Evolutionary conservation across 192 early-diverging fungal genomes (phyloP).

Genomic region (Umbelopsis isabellina): DNA sequence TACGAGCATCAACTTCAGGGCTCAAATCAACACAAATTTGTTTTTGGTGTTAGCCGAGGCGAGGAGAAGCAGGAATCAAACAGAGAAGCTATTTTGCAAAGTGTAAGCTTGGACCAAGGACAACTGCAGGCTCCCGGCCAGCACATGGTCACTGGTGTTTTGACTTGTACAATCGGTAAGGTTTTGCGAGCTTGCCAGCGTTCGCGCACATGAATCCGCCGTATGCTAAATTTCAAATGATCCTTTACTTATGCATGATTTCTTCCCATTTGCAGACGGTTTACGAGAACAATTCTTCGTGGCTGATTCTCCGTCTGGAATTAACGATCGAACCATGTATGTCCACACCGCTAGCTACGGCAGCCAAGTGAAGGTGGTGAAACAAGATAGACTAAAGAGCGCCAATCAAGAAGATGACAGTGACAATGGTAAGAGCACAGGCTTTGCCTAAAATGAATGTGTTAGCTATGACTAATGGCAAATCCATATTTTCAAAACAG

Average conservation of each 20-base stretch:
- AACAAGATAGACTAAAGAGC: slow-evolving; percentile 48
- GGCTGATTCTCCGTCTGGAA: slow-evolving; percentile 43
- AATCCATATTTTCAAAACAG: slow-evolving; percentile 14
- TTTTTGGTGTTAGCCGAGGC: slow-evolving; percentile 4
- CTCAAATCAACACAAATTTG: slow-evolving; percentile 39
- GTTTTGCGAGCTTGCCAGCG: background rate
- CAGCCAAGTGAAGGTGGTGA: slow-evolving; percentile 48
- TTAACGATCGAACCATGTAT: slow-evolving; percentile 41
- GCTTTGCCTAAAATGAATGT: background rate
- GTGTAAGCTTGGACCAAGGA: slow-evolving; percentile 4
- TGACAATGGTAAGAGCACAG: slow-evolving; percentile 37
- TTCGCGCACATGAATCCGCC: background rate
- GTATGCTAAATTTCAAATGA: no score
- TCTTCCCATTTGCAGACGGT: slow-evolving; percentile 40
- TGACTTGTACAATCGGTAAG: slow-evolving; percentile 52
- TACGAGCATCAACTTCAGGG: slow-evolving; percentile 47
- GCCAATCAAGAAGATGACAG: slow-evolving; percentile 42
- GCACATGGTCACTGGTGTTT: slow-evolving; percentile 29
- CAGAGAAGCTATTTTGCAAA: background rate
- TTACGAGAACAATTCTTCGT: slow-evolving; percentile 51
- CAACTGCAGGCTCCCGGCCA: slow-evolving; percentile 5
- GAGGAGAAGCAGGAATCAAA: slow-evolving; percentile 5
- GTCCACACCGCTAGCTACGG: slow-evolving; percentile 55
- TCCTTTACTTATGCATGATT: no score
- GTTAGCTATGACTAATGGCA: background rate